phyloP scores from a whole-genome alignment of 768 basidiomycete species.

The Tylopilus rubrobrunneus region DNA sequence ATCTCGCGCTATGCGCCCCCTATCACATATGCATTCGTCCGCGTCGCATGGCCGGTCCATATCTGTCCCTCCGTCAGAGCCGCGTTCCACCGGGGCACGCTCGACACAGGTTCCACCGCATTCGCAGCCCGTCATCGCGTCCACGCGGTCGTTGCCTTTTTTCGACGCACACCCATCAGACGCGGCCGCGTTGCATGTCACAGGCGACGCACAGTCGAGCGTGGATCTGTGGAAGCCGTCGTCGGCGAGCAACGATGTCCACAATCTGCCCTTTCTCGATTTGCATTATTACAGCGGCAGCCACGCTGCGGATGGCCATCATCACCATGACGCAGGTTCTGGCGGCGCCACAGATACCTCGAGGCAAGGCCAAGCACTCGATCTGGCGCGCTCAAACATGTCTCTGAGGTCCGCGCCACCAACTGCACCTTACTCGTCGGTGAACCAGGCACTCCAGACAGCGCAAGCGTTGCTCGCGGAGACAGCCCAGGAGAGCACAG shows the following conservation, averaged over 20 bases:
- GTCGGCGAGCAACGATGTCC: conserved; percentile 30
- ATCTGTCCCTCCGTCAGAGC: conserved; percentile 56
- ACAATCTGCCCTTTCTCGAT: conserved; percentile 67
- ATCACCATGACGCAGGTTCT: conserved; percentile 19
- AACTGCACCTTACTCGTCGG: conserved; percentile 21
- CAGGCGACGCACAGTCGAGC: conserved; percentile 14
- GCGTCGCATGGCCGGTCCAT: conserved; percentile 46
- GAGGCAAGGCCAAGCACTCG: conserved; percentile 48
- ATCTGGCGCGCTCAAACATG: conserved; percentile 41
- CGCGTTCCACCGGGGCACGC: conserved; percentile 39
- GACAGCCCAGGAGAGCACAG: conserved; percentile 11
- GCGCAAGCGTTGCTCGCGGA: conserved; percentile 29
- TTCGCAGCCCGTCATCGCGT: conserved; percentile 35
- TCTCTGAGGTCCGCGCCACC: conserved; percentile 29
- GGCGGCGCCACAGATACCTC: conserved; percentile 25
- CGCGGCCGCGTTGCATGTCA: conserved; percentile 20
- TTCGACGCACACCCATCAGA: conserved; percentile 28
- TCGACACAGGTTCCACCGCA: conserved; percentile 31
- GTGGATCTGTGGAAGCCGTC: conserved; percentile 31
- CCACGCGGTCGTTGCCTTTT: conserved; percentile 33
- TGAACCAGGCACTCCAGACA: conserved; percentile 32
- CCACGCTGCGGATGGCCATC: conserved; percentile 24
- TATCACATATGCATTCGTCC: conserved; percentile 30
- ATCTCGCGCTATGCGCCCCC: conserved; percentile 35
- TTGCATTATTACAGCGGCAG: conserved; percentile 58